phyloP scores from a whole-genome alignment of 306 rosid genomes.

The Styphnolobium japonicum region DNA sequence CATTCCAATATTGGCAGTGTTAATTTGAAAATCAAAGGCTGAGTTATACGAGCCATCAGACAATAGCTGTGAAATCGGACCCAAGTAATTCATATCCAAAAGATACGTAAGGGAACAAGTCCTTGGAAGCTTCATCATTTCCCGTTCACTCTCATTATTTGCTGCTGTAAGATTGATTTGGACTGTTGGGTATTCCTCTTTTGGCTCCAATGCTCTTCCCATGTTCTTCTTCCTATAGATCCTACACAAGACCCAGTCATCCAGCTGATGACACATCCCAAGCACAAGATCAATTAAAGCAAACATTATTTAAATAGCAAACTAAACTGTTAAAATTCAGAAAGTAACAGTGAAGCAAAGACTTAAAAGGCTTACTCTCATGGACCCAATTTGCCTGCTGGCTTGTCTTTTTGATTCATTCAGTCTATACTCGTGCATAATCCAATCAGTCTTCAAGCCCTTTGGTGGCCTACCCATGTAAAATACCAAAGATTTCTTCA shows the following conservation, averaged over 20 bases:
- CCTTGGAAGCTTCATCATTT: constrained; percentile 61
- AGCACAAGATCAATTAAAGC: constrained; percentile 21
- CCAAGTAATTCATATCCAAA: constrained; percentile 71
- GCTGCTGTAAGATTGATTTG: constrained; percentile 22
- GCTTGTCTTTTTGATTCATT: constrained; percentile 45
- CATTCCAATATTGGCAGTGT: constrained; percentile 27
- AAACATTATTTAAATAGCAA: not conserved
- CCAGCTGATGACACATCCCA: constrained; percentile 56
- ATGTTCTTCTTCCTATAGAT: constrained; percentile 73
- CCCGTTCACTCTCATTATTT: constrained; percentile 34
- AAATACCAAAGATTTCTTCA: constrained; percentile 78
- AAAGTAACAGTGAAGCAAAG: not conserved
- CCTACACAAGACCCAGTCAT: constrained; percentile 95
- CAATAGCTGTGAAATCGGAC: constrained; percentile 61
- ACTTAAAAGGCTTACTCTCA: constrained; percentile 53
- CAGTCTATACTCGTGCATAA: constrained; percentile 77
- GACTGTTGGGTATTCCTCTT: constrained; percentile 38
- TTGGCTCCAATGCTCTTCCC: constrained; percentile 45
- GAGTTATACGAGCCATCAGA: constrained; percentile 47
- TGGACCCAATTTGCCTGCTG: constrained; percentile 54
- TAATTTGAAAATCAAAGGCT: constrained; percentile 40
- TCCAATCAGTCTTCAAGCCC: constrained; percentile 77
- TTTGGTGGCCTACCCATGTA: constrained; percentile 84
- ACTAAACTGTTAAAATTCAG: not conserved
- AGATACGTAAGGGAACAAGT: constrained; percentile 56